Base-by-base conservation (phyloP, 352 stramenopile genomes). In the Phytophthora ohioensis region DNA sequence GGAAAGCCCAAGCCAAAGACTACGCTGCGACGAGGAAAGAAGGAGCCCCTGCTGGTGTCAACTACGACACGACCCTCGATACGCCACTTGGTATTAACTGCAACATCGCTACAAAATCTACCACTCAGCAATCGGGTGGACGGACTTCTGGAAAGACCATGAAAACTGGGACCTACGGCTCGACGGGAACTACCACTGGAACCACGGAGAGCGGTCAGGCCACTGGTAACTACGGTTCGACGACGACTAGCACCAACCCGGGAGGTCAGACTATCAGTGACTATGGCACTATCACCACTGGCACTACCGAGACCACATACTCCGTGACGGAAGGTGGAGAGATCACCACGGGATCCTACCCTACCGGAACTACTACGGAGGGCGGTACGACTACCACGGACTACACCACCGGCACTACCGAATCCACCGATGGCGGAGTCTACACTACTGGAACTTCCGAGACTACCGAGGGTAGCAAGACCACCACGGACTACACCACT, bases 51-150 rank as follows among this genome's bases (percentile, higher is more conserved):
- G 34, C 21, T 34, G 13, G 17, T 31, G 38, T 31, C n/a, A 32
- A n/a, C 35, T 57, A 59, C 53, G 36, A 59, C 36, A 35, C 15
- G 17, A 13, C 38, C 12, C 15, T 41, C 36, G 35, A 59, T 49
- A 59, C 35, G 13, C 53, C 53, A 39, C 36, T 47, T n/a, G 53
- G 36, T 49, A 38, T 39, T 9, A 59, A 36, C 17, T 59, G 53
- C 36, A 38, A 49, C 9, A 35, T 57, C 46, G 32, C 21, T 15
- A 35, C 51, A 0, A 35, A 59, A 42, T 30, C 35, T 38, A 27
- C 53, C 11, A 15, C 35, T 38, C 35, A 39, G 21, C 21, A 27
- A 27, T 27, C 21, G 46, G 52, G 34, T 48, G 52, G n/a, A 5
- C 17, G 10, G 21, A 31, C 52, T 17, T 21, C 52, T 8, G 41